A percentile compares a stretch with the other conserved stretches of the same genome.
phyloP scores from a whole-genome alignment of 2,329 filamentous ascomycete species.

The Exserohilum turcica region DNA sequence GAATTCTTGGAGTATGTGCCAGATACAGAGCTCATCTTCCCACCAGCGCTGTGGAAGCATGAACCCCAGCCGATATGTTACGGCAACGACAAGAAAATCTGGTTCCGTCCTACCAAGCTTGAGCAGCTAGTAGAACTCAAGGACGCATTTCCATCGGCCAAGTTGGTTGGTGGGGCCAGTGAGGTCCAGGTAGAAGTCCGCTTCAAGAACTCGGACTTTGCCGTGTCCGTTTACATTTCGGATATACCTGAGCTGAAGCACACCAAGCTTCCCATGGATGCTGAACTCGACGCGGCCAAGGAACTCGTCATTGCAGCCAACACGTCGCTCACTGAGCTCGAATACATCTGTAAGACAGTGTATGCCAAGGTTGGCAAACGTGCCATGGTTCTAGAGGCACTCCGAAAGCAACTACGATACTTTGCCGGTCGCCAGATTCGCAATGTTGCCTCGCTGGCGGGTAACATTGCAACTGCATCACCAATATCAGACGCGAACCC shows the following conservation, averaged over 20 bases:
- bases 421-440: constrained; percentile 94
- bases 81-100: constrained; percentile 89
- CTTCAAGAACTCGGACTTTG: constrained; percentile 91
- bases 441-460: constrained; percentile 91
- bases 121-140: constrained; percentile 89
- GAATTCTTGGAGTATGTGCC: constrained; percentile 88
- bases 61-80: constrained; percentile 79
- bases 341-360: constrained; percentile 78
- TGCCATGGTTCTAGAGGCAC: constrained; percentile 54
- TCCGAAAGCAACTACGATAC: constrained; percentile 93
- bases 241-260: constrained; percentile 86
- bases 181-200: constrained; percentile 98
- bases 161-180: constrained; percentile 91
- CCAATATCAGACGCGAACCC: constrained; percentile 96
- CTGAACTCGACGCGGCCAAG: constrained; percentile 31
- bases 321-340: constrained; percentile 85
- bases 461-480: constrained; percentile 89
- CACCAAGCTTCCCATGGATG: constrained; percentile 50
- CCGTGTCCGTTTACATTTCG: constrained; percentile 85
- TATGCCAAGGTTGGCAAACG: constrained; percentile 54
- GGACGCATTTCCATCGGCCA: constrained; percentile 79
- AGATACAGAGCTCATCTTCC: constrained; percentile 92
- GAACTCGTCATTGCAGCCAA: constrained; percentile 83
- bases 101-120: constrained; percentile 87
- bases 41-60: constrained; percentile 79